Base-by-base conservation (phyloP, 2,329 filamentous ascomycete species). In the Dactylellina cionopaga region DNA sequence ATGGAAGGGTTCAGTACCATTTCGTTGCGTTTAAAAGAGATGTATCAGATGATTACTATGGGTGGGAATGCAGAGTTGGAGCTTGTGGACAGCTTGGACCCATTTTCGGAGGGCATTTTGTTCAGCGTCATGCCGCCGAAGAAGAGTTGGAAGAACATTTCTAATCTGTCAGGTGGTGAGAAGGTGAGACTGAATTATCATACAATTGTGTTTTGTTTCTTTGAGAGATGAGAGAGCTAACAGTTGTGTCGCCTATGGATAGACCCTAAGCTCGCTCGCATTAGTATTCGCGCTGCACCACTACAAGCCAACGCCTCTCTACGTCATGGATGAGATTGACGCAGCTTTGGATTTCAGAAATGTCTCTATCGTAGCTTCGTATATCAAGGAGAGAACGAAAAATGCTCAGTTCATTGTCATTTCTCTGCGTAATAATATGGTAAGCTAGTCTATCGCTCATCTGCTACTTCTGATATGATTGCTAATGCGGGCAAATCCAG, bases 11-110 rank as follows among this genome's bases (percentile, higher is more conserved):
- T 99, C 83, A 90, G 90, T 78, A 90, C 88, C 74, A 99, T 99
- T 80, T 98, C 94, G 0, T 85, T 97, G 22, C 90, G 94, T 0
- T 85, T 99, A 46, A 99, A 99, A 83, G 95, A 99, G 79, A 99
- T 99, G 95, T 99, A 99, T 82, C 95, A 99, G 44, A 97, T 99
- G 93, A 99, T 99, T 80, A 99, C 95, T 19, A 98, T 99, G 92
- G 95, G 95, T 74, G 95, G 95, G 63, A 99, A 99, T 78, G 95
- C 95, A 0, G 95, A 99, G 82, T 87, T 99, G 10, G 96, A 99
- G 81, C 88, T 99, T 22, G 95, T 99, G 39, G 95, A 99, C 83
- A 94, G 90, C 15, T 84, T 99, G 1, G 96, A 99, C 80, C 95
- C 95, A 0, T 99, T 99, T 84, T 92, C 91, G 5, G 95, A 99